Base-by-base conservation (phyloP, 1,139 yeast genomes). In the Candida labiduridarum region DNA sequence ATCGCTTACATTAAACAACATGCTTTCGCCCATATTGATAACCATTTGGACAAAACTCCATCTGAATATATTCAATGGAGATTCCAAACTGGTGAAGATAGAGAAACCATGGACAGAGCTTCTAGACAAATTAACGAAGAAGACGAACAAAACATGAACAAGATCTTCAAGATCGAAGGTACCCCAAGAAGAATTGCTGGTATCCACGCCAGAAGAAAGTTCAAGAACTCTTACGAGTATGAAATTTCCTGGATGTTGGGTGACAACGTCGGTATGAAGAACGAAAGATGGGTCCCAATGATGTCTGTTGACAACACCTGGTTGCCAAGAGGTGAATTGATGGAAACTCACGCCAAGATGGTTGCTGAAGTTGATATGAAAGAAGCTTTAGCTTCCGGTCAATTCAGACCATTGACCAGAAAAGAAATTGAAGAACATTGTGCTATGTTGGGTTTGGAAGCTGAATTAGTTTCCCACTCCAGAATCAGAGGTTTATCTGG, bases 71-170 rank as follows among this genome's bases (percentile, higher is more conserved):
- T 94, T 66, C 99, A 94, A 84, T 94, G 99, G 99, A 92, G 99
- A 86, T 94, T 92, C 97, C 99, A 94, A 84, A 94, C 99, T 73
- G 99, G 99, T 90, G 99, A 94, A 83, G 99, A 94, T 80, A 90
- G 99, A 84, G 99, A 94, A 84, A 94, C 99, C 79, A 94, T 94
- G 98, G 99, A 94, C 84, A 90, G 98, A 84, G 99, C 99, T 75
- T 90, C 96, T 77, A 90, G 99, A 85, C 95, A 88, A 79, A 90
- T 94, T 74, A 91, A 89, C 74, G 99, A 94, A 81, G 82, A 83
- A 67, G 99, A 94, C 80, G 97, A 92, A 83, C 85, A 86, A 78
- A 89, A 96, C 74, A 94, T 94, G 99, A 91, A 92, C 94, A 94
- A 92, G 86, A 87, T 94, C 79, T 94, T 91, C 92, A 91, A 89